Percentiles rank a stretch among this genome's conserved stretches.
Conservation (phyloP, 225 moss, liverwort and hornwort genomes). For the Thuidium tamariscinum region DNA sequence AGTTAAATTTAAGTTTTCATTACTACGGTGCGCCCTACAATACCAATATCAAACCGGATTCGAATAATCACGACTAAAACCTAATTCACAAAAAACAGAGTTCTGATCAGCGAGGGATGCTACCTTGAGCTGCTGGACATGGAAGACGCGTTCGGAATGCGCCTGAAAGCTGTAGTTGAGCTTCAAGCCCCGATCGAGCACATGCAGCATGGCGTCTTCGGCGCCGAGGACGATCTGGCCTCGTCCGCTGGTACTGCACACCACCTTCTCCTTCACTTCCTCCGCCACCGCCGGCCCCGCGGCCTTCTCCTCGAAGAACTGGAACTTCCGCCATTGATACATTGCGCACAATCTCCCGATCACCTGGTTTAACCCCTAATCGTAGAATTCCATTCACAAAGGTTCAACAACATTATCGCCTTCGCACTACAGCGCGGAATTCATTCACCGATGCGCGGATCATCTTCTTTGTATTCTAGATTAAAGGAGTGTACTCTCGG, state of each 20-base stretch:
- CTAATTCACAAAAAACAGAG: not conserved
- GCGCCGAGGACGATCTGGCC: conserved; percentile 83
- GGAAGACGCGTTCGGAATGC: conserved; percentile 53
- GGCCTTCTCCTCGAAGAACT: conserved; percentile 93
- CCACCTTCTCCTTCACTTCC: conserved; percentile 92
- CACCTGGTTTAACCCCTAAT: not conserved
- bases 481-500: too few species aligned
- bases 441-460: not conserved
- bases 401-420: not conserved
- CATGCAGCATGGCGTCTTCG: conserved; percentile 81
- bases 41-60: not conserved
- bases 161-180: conserved; percentile 91
- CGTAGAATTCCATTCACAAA: not conserved
- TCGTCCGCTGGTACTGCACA: conserved; percentile 91
- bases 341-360: conserved; percentile 1
- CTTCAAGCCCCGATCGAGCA: conserved; percentile 85
- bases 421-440: not conserved
- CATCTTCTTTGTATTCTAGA: not conserved
- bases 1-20: not conserved
- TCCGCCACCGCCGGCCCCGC: conserved; percentile 52
- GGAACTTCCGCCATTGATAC: conserved; percentile 95
- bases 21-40: not conserved
- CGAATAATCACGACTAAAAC: not conserved
- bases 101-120: not conserved
- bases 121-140: conserved; percentile 96